A percentile compares a stretch with the other conserved stretches of the same genome.
Conservation (phyloP, 2,329 filamentous ascomycete species). For the Sphaerulina musiva region DNA sequence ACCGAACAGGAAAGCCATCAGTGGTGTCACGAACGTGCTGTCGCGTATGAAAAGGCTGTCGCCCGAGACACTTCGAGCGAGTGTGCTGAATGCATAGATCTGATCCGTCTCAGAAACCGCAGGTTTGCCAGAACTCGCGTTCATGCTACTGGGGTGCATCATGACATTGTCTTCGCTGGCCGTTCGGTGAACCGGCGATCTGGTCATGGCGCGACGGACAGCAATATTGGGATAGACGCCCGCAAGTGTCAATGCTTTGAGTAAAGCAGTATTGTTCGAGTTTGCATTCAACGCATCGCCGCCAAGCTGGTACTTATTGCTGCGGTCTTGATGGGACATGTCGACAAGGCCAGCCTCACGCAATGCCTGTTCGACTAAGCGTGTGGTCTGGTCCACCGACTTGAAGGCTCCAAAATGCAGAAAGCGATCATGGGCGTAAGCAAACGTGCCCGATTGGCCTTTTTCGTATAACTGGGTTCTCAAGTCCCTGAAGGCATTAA, state of each 20-base stretch:
- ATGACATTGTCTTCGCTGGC: slow-evolving; percentile 24
- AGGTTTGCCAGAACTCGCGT: slow-evolving; percentile 9
- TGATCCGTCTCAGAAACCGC: slow-evolving; percentile 3
- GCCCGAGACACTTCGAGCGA: slow-evolving; percentile 14
- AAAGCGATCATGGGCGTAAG: slow-evolving; percentile 31
- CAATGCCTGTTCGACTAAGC: slow-evolving; percentile 37
- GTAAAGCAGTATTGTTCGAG: slow-evolving; percentile 38
- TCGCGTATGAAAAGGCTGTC: slow-evolving; percentile 26
- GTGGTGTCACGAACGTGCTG: slow-evolving; percentile 24
- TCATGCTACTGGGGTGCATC: slow-evolving; percentile 29
- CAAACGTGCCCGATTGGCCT: slow-evolving; percentile 29
- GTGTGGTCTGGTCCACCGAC: slow-evolving; percentile 33
- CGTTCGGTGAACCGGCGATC: slow-evolving; percentile 25
- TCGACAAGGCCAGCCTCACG: slow-evolving; percentile 34
- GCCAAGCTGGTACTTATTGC: slow-evolving; percentile 12
- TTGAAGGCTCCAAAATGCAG: slow-evolving; percentile 36
- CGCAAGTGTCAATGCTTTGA: slow-evolving; percentile 44
- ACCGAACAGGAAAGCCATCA: slow-evolving; percentile 31
- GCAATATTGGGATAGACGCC: slow-evolving; percentile 44
- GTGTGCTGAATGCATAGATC: slow-evolving; percentile 17
- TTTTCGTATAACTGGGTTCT: slow-evolving; percentile 29
- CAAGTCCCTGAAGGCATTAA: slow-evolving; percentile 42
- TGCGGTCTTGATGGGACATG: slow-evolving; percentile 5
- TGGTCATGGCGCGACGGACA: slow-evolving; percentile 21
- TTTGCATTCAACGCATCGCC: slow-evolving; percentile 39